Conservation (phyloP, 2,329 filamentous ascomycete genomes). For the Diaporthe citri region DNA sequence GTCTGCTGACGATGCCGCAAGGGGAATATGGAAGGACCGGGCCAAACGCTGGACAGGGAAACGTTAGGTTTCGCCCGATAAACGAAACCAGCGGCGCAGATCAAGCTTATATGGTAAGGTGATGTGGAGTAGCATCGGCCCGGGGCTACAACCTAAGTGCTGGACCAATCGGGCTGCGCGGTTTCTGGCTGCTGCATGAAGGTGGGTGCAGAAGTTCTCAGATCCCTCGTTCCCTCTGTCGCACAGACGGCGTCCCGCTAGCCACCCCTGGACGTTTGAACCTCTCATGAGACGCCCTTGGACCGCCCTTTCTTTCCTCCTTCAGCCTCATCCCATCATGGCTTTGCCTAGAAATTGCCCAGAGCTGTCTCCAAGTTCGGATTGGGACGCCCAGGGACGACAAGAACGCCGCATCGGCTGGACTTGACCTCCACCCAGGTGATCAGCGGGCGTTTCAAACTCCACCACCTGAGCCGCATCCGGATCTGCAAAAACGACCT, state of each 20-base stretch:
- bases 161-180: conserved; percentile 32
- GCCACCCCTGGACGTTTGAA: conserved; percentile 1
- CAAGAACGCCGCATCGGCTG: conserved; percentile 21
- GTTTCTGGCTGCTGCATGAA: neutral
- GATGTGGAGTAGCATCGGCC: neutral
- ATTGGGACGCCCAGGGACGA: conserved; percentile 22
- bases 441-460: conserved; percentile 26
- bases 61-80: conserved; percentile 31
- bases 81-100: conserved; percentile 26
- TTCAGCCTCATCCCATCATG: conserved; percentile 14
- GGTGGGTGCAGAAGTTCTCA: neutral
- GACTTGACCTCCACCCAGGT: neutral
- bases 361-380: conserved; percentile 27
- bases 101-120: neutral
- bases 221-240: neutral
- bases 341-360: conserved; percentile 12
- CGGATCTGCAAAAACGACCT: neutral
- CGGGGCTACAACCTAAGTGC: neutral
- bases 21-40: conserved; percentile 16
- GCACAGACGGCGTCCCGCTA: neutral
- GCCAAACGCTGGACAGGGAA: conserved; percentile 13
- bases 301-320: neutral
- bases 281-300: conserved; percentile 24
- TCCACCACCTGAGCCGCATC: conserved; percentile 9
- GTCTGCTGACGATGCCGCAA: conserved; percentile 9